Evolutionary conservation across 129 eudicot genomes (phyloP).

Genomic region (Flaveria trinervia): DNA sequence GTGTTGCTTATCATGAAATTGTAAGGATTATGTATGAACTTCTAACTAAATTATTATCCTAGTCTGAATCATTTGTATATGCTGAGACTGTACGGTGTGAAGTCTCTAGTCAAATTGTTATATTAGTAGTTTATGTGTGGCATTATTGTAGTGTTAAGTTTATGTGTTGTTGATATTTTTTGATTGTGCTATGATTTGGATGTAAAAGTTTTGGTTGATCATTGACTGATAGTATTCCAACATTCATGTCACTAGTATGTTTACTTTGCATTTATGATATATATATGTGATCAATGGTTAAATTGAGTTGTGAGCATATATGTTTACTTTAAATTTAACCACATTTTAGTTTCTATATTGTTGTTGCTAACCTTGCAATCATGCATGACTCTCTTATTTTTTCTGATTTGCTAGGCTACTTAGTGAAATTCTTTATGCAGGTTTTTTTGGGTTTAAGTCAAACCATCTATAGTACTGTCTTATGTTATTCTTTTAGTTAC

Average conservation of each 20-base stretch:
- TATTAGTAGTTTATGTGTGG: neutral
- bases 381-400: neutral
- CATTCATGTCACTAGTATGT: neutral
- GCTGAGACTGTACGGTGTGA: neutral
- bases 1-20: constrained; percentile 16
- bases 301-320: neutral
- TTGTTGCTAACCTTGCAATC: neutral
- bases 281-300: neutral
- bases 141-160: neutral
- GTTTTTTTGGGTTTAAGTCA: neutral
- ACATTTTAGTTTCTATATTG: neutral
- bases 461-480: neutral
- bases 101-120: neutral
- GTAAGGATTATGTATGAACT: neutral
- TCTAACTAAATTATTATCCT: neutral
- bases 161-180: neutral
- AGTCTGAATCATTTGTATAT: neutral
- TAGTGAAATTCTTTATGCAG: neutral
- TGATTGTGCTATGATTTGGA: neutral
- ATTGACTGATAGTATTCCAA: neutral
- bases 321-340: neutral
- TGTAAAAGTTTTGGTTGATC: constrained; percentile 2
- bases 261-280: neutral
- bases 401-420: constrained; percentile 3
- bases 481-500: neutral